Conservation (phyloP, 495 filamentous ascomycete species). For the Xeromyces bisporus region DNA sequence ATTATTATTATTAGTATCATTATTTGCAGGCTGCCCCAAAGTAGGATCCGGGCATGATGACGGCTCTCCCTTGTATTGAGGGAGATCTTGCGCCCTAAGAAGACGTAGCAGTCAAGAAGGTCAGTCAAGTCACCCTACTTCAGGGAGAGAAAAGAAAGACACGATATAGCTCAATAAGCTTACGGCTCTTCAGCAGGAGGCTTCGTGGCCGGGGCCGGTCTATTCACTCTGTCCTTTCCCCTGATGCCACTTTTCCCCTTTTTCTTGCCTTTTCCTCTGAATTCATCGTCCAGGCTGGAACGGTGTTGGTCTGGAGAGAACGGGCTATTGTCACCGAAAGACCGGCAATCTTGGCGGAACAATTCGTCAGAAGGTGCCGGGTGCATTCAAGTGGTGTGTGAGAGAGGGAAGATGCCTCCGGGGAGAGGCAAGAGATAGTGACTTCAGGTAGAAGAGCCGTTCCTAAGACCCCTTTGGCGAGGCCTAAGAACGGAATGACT, state of each 20-base stretch:
- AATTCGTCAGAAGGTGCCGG: constrained; percentile 30
- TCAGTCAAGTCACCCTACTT: constrained; percentile 1
- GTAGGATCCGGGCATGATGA: constrained; percentile 19
- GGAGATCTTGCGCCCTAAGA: too few species aligned
- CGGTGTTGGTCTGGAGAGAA: constrained; percentile 12
- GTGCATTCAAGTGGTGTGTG: constrained; percentile 25
- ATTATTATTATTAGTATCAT: too few species aligned
- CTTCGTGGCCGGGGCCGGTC: constrained; percentile 19
- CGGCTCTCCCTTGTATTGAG: constrained; percentile 17
- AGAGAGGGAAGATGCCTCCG: constrained; percentile 12
- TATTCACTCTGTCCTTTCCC: constrained; percentile 22
- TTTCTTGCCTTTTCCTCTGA: constrained; percentile 28
- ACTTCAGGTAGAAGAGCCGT: constrained; percentile 10
- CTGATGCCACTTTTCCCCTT: constrained; percentile 26
- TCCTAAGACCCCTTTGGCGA: constrained; percentile 16
- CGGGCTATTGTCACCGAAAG: constrained; percentile 20
- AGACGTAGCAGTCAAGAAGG: constrained; percentile 1
- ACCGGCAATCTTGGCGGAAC: constrained; percentile 27
- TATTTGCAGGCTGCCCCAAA: constrained; percentile 11
- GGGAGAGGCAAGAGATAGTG: constrained; percentile 11
- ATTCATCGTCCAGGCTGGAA: constrained; percentile 21
- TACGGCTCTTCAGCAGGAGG: constrained; percentile 28
- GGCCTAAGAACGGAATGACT: constrained; percentile 24
- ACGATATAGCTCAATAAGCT: too few species aligned
- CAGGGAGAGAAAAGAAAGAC: too few species aligned